Conservation (phyloP, 78 protist species). For the Dictyostelium brefeldianum region DNA sequence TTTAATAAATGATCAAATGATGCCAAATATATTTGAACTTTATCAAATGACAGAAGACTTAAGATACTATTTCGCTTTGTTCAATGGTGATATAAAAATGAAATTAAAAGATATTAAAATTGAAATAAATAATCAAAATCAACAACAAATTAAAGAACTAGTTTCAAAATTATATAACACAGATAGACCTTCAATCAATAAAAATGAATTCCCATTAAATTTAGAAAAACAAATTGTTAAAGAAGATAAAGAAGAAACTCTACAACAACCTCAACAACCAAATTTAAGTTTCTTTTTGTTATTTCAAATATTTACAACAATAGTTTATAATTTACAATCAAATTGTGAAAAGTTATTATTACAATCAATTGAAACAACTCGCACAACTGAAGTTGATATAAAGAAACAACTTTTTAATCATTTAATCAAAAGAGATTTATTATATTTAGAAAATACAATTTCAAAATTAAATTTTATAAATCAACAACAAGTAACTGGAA, state of each 20-base stretch:
- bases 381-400: neutral
- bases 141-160: neutral
- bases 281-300: neutral
- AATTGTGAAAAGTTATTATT: slow-evolving; percentile 1
- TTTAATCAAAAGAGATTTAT: slow-evolving; percentile 13
- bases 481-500: neutral
- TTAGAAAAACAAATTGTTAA: neutral
- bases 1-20: neutral
- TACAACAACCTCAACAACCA: neutral
- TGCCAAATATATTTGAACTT: slow-evolving; percentile 16
- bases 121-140: neutral
- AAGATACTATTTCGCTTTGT: slow-evolving; percentile 7
- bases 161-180: neutral
- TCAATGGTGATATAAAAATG: slow-evolving; percentile 14
- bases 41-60: slow-evolving; percentile 1
- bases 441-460: neutral
- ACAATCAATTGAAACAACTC: neutral
- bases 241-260: neutral
- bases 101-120: neutral
- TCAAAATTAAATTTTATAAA: neutral
- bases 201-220: neutral
- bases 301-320: slow-evolving; percentile 7
- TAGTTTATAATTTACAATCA: slow-evolving; percentile 12
- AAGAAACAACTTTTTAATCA: neutral
- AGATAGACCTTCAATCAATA: neutral